Percentiles rank a stretch among this genome's conserved stretches.
Evolutionary conservation across 75 land plant genomes (phyloP).

Genomic region (Sequoia sempervirens): DNA sequence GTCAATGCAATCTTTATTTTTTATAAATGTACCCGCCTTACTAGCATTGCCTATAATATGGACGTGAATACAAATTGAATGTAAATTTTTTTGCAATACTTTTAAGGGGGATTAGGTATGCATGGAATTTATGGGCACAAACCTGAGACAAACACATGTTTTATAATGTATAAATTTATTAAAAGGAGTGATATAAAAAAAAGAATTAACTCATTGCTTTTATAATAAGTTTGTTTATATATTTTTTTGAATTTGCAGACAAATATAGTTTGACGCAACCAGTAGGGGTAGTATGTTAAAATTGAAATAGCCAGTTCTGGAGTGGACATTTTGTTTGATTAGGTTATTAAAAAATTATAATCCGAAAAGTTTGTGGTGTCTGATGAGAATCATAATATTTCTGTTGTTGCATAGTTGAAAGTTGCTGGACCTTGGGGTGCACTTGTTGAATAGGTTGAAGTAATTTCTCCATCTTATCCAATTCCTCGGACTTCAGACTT

Average conservation of each 20-base stretch:
- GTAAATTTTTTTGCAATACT: neutral
- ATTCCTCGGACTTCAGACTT: too few species aligned
- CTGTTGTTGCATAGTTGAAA: too few species aligned
- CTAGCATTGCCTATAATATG: neutral
- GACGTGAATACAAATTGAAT: neutral
- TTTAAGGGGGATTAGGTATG: neutral
- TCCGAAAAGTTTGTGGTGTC: too few species aligned
- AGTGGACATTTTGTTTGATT: too few species aligned
- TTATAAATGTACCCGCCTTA: neutral
- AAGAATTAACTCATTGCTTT: neutral
- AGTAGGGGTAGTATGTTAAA: too few species aligned
- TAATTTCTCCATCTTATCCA: too few species aligned
- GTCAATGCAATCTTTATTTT: neutral
- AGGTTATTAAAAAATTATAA: too few species aligned
- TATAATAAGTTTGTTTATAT: neutral
- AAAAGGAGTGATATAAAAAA: neutral
- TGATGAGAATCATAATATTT: too few species aligned
- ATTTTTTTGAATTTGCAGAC: neutral
- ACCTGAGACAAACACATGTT: neutral
- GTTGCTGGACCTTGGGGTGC: too few species aligned
- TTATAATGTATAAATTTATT: neutral
- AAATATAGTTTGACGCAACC: too few species aligned
- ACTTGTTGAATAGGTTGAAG: too few species aligned
- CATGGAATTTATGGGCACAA: conserved; percentile 2
- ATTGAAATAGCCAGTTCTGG: too few species aligned